phyloP scores from a whole-genome alignment of 176 grass and related monocot genomes.

The Bothriochloa decipiens region DNA sequence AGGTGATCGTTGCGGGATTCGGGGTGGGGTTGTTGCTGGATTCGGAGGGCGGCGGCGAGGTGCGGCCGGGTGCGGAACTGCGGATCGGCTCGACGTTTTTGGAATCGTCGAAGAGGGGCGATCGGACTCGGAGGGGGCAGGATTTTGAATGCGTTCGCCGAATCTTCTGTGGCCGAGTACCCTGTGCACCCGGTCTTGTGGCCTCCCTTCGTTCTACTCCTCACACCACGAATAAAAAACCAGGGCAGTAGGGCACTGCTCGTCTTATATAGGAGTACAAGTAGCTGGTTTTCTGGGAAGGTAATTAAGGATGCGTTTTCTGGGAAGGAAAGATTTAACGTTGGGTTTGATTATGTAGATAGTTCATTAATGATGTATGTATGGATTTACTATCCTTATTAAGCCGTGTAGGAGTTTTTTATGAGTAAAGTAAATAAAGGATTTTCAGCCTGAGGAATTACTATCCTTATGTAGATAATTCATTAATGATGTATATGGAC shows the following conservation, averaged over 20 bases:
- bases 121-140: conserved; percentile 5
- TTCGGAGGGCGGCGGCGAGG: conserved; percentile 18
- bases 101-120: conserved; percentile 31
- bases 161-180: conserved; percentile 27
- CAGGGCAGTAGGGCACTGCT: neutral
- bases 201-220: neutral
- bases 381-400: neutral
- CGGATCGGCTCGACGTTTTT: conserved; percentile 15
- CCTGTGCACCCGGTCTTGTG: conserved; percentile 4
- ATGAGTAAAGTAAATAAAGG: neutral
- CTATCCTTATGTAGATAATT: neutral
- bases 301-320: neutral
- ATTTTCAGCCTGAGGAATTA: neutral
- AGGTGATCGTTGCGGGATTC: conserved; percentile 13
- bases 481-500: neutral
- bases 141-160: conserved; percentile 39
- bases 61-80: neutral
- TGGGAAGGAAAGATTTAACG: neutral
- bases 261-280: neutral
- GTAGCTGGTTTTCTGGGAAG: neutral
- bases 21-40: conserved; percentile 24
- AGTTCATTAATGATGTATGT: neutral
- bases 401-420: neutral
- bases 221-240: neutral
- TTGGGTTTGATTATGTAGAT: neutral